Base-by-base conservation (phyloP, 768 basidiomycete genomes). In the Calocybe cyanea region DNA sequence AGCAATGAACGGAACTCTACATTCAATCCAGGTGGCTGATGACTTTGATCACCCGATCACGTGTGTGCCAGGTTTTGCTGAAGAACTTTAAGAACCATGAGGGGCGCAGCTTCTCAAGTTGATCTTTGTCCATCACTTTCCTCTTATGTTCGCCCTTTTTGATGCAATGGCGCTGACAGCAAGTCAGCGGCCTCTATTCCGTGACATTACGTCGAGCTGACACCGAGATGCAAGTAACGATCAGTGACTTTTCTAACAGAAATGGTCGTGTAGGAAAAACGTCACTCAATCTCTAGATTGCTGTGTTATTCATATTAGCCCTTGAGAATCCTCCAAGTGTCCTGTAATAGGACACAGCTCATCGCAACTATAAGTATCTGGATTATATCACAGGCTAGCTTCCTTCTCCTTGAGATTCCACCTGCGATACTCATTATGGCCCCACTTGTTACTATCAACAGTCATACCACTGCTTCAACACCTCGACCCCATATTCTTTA, bases 401-500 rank as follows among this genome's bases (percentile, higher is more conserved):
- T 11, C 11, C 39, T 19, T 28, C 19, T 28, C 30, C 37, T 11
- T 5, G 21, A 19, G 30, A 33, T 36, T 34, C 35, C 34, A 19
- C 17, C 30, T 25, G 45, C 36, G 25, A 3, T 28, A n/a, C 23
- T 9, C 10, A 24, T 25, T 5, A 62, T 63, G 63, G 41, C 56
- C 37, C 51, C 62, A 8, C 35, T 56, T 21, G 53, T 67, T 41
- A 59, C 67, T 11, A 70, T 73, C 55, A 60, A 57, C 34, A 55
- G 61, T 7, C 76, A 77, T 53, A 75, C 76, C 4, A 76, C 73
- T 5, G 62, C 73, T 6, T 77, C 75, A 1, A 51, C 49, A 9
- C 76, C 76, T n/a, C 63, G 67, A 15, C 72, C 76, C 7, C 76
- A 77, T 50, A 68, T 77, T 52, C 59, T 75, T 11, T 77, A 77